Evolutionary conservation across 2,329 filamentous ascomycete species (phyloP).

Genomic region (Phoma sp.): DNA sequence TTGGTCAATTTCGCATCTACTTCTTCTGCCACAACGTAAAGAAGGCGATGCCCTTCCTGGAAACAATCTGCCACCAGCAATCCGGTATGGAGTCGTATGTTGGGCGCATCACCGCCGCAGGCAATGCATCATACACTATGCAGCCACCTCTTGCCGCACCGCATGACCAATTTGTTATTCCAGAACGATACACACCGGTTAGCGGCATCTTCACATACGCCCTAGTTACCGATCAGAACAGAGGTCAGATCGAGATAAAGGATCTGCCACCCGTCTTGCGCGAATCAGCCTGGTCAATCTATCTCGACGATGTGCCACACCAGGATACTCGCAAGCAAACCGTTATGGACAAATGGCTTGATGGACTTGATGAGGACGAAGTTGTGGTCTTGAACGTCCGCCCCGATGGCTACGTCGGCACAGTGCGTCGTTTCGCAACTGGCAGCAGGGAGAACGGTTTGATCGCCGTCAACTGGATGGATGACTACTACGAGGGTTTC

Average conservation of each 20-base stretch:
- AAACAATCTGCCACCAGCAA: slow-evolving; percentile 65
- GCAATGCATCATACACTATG: slow-evolving; percentile 67
- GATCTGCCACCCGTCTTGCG: slow-evolving; percentile 69
- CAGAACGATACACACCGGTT: slow-evolving; percentile 72
- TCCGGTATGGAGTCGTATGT: slow-evolving; percentile 63
- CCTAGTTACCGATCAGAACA: slow-evolving; percentile 69
- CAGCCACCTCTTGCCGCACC: slow-evolving; percentile 65
- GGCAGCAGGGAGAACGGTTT: slow-evolving; percentile 39
- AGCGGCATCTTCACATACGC: slow-evolving; percentile 73
- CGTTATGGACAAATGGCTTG: slow-evolving; percentile 75
- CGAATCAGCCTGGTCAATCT: slow-evolving; percentile 74
- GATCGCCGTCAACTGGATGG: slow-evolving; percentile 55
- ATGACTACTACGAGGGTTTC: slow-evolving; percentile 60
- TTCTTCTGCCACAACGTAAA: slow-evolving; percentile 71
- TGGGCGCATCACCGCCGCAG: slow-evolving; percentile 65
- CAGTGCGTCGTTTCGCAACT: slow-evolving; percentile 57
- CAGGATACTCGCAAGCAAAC: slow-evolving; percentile 59
- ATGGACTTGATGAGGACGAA: slow-evolving; percentile 62
- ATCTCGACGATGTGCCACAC: slow-evolving; percentile 70
- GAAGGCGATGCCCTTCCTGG: slow-evolving; percentile 63
- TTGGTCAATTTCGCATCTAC: slow-evolving; percentile 80
- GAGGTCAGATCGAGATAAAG: slow-evolving; percentile 69
- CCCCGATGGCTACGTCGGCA: slow-evolving; percentile 77
- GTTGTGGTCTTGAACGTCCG: slow-evolving; percentile 72
- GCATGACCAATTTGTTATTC: slow-evolving; percentile 71